phyloP scores from a whole-genome alignment of 257 asterid genomes.

The Knoxia roxburghii region DNA sequence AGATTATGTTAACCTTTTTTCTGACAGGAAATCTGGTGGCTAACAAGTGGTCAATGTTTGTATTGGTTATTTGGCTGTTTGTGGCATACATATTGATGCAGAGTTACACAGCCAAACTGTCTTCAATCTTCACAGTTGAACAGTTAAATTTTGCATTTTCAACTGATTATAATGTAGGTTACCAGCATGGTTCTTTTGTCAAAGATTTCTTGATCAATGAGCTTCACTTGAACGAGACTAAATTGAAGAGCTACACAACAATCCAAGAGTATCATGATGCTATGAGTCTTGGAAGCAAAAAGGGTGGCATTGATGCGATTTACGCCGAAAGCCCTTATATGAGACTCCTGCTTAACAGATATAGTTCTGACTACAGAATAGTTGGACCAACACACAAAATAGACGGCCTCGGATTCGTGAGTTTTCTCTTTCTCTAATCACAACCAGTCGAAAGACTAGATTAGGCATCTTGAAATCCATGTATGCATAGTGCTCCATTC shows the following conservation, averaged over 20 bases:
- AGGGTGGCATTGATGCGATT: constrained; percentile 53
- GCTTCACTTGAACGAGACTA: constrained; percentile 24
- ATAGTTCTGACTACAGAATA: constrained; percentile 39
- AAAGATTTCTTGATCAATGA: constrained; percentile 20
- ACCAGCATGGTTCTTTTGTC: constrained; percentile 45
- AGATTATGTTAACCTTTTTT: neutral
- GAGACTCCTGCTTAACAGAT: constrained; percentile 37
- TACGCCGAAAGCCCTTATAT: constrained; percentile 54
- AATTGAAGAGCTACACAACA: constrained; percentile 30
- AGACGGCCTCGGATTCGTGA: constrained; percentile 55
- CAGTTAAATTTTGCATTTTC: constrained; percentile 38
- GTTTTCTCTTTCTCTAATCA: constrained; percentile 19
- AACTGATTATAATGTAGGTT: constrained; percentile 35
- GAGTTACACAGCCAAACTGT: constrained; percentile 53
- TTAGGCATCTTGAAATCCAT: neutral
- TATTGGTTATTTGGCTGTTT: constrained; percentile 43
- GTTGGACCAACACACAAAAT: constrained; percentile 43
- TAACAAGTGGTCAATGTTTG: constrained; percentile 46
- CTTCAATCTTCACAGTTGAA: constrained; percentile 53
- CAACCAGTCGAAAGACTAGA: neutral
- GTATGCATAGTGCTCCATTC: neutral
- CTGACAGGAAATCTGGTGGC: constrained; percentile 47
- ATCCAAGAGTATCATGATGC: constrained; percentile 28
- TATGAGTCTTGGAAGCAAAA: constrained; percentile 38
- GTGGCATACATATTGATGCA: constrained; percentile 53